Evolutionary conservation across 1,284 basidiomycete genomes (phyloP).

Genomic region (Tetrapyrgos nigripes): DNA sequence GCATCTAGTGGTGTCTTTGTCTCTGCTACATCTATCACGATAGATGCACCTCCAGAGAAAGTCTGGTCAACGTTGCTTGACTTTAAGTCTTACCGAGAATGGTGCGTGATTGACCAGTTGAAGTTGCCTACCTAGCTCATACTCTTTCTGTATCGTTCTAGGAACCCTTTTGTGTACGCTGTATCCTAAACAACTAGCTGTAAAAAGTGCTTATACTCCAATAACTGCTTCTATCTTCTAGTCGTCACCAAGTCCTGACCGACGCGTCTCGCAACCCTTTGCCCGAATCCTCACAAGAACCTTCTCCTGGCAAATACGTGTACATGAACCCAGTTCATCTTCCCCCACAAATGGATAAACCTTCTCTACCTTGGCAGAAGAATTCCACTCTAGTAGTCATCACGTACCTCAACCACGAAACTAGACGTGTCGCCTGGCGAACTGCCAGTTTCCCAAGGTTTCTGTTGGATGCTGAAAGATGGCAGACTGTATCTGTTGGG

Average conservation of each 20-base stretch:
- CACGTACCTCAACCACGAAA: conserved; percentile 54
- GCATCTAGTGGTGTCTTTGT: conserved; percentile 41
- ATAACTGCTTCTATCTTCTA: conserved; percentile 31
- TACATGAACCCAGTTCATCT: conserved; percentile 60
- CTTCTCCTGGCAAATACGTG: conserved; percentile 52
- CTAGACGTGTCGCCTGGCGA: conserved; percentile 64
- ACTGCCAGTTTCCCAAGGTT: conserved; percentile 49
- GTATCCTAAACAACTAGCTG: conserved; percentile 1
- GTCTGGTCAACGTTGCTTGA: conserved; percentile 55
- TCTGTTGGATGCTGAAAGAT: conserved; percentile 60
- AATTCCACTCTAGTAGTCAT: conserved; percentile 48
- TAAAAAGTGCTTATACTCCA: neutral
- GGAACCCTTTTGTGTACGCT: conserved; percentile 75
- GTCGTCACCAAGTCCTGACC: conserved; percentile 60
- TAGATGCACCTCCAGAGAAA: conserved; percentile 53
- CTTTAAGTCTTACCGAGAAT: conserved; percentile 57
- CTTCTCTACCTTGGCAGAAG: conserved; percentile 34
- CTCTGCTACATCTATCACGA: conserved; percentile 44
- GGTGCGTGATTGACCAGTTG: conserved; percentile 38
- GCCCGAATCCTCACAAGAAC: conserved; percentile 48
- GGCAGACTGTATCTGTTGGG: conserved; percentile 64
- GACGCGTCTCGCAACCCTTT: conserved; percentile 48
- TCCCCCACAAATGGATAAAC: conserved; percentile 57
- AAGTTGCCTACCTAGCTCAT: neutral
- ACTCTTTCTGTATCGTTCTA: conserved; percentile 28